Conservation (phyloP, 768 basidiomycete species). For the Russula sp. region DNA sequence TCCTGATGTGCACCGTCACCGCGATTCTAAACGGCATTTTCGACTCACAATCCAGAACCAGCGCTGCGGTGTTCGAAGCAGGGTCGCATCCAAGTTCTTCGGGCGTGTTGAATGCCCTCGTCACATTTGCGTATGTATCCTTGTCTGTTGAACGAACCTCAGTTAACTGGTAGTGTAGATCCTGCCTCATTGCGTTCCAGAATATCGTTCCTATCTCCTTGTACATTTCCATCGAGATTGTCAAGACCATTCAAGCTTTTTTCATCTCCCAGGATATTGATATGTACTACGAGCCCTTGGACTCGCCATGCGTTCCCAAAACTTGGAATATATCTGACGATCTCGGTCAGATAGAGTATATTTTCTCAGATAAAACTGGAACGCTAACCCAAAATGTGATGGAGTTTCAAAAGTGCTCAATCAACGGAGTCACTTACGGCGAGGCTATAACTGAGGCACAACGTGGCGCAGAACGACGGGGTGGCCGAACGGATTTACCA, state of each 20-base stretch:
- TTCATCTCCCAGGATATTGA: constrained; percentile 95
- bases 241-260: constrained; percentile 96
- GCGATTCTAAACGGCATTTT: constrained; percentile 73
- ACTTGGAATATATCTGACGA: constrained; percentile 99
- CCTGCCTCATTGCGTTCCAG: constrained; percentile 93
- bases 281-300: constrained; percentile 88
- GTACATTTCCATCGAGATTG: constrained; percentile 96
- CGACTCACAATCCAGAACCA: constrained; percentile 54
- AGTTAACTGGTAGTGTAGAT: constrained; percentile 40
- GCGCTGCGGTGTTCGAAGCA: constrained; percentile 65
- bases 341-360: constrained; percentile 96
- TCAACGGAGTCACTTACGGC: constrained; percentile 79
- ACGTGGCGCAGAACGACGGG: constrained; percentile 81
- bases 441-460: constrained; percentile 96
- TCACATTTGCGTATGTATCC: constrained; percentile 81
- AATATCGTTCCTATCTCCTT: constrained; percentile 95
- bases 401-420: constrained; percentile 96
- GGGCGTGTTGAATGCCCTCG: constrained; percentile 62
- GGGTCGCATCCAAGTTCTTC: constrained; percentile 58
- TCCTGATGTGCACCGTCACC: constrained; percentile 68
- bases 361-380: constrained; percentile 91
- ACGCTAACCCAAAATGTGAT: constrained; percentile 98
- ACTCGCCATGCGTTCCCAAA: constrained; percentile 89
- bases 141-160: background rate
- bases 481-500: constrained; percentile 60